Evolutionary conservation across 805 yeast species (phyloP), one percentile per base, ranked within the genome.

Genomic region (Torulaspora maleeae): DNA sequence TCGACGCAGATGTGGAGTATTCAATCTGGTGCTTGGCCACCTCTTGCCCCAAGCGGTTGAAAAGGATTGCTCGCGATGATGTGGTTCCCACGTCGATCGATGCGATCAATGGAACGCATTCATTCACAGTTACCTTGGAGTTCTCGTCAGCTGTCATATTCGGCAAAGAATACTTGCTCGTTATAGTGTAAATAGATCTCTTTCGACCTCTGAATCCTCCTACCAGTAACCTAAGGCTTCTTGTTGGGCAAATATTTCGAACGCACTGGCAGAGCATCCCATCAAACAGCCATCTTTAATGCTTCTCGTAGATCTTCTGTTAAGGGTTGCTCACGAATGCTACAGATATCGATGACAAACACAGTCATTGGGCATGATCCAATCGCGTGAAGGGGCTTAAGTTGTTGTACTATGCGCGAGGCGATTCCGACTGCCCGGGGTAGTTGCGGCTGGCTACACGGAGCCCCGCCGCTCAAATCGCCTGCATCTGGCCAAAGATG

Each of bases 21-120:
- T 89, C 96, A 49, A 88, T 86, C 69, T 90, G 97, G 64, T 86
- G 91, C 54, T 84, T 85, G 43, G 95, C 88, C 20, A 89, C 73
- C 52, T 90, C 95, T 50, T 74, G 73, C 35, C 96, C 95, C 34
- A 72, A 71, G 51, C 76, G 75, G 58, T 79, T 73, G 69, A 90
- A 91, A 39, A 88, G 73, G 48, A 90, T 90, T 34, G 86, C 90
- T 56, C 98, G 76, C 17, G 96, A 86, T 16, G 95, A 86, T 1
- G 96, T 89, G 22, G 97, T 89, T 32, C 97, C 97, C 38, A 82
- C 86, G 65, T 88, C 96, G 35, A 88, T 80, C 45, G 95, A 78
- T 12, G 86, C 89, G 40, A 86, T 63, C 34, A 73, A 54, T 1
- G 77, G 77, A 34, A 59, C 51, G 12, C 44, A 44, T 12, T 45